phyloP scores from a whole-genome alignment of 2,329 filamentous ascomycete species.

The Calonectria fujianensis region DNA sequence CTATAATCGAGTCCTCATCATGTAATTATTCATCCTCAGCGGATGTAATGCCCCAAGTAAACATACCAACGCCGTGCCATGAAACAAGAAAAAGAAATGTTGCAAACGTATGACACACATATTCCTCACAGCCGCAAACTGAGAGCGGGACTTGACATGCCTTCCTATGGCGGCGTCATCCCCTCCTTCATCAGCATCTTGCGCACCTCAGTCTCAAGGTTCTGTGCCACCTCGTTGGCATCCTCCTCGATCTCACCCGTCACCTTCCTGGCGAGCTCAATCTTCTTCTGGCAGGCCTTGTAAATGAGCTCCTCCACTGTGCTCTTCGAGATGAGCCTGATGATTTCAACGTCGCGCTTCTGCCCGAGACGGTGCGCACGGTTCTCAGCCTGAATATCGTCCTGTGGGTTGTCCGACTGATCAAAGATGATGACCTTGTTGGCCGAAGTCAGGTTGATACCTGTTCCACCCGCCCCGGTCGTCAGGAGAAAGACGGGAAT shows the following conservation, averaged over 20 bases:
- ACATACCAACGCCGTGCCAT: conserved; percentile 30
- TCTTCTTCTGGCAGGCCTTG: conserved; percentile 92
- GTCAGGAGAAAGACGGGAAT: conserved; percentile 95
- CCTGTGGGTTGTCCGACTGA: conserved; percentile 97
- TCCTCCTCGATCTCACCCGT: conserved; percentile 64
- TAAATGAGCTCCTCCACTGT: conserved; percentile 97
- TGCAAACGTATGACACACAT: not conserved
- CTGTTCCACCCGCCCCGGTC: conserved; percentile 95
- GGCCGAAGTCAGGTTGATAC: conserved; percentile 95
- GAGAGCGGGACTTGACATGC: conserved; percentile 27
- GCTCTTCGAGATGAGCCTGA: conserved; percentile 85
- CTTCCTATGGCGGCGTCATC: conserved; percentile 63
- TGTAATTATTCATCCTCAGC: conserved; percentile 15
- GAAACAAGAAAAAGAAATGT: conserved; percentile 20
- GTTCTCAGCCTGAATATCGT: conserved; percentile 99
- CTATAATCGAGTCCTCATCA: conserved; percentile 1
- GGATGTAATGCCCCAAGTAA: conserved; percentile 1
- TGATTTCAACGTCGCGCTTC: conserved; percentile 91
- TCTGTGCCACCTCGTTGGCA: conserved; percentile 56
- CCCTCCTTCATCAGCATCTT: conserved; percentile 65
- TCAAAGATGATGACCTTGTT: conserved; percentile 99
- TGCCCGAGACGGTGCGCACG: conserved; percentile 96
- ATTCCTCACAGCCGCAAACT: not conserved
- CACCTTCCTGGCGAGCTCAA: conserved; percentile 85
- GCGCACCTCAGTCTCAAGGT: conserved; percentile 66